Percentiles rank a stretch among this genome's conserved stretches.
These are phyloP conservation scores for Torulaspora gathmanii DNA, from an alignment of 805 yeast species.

Conservation along the genomic window DNA sequence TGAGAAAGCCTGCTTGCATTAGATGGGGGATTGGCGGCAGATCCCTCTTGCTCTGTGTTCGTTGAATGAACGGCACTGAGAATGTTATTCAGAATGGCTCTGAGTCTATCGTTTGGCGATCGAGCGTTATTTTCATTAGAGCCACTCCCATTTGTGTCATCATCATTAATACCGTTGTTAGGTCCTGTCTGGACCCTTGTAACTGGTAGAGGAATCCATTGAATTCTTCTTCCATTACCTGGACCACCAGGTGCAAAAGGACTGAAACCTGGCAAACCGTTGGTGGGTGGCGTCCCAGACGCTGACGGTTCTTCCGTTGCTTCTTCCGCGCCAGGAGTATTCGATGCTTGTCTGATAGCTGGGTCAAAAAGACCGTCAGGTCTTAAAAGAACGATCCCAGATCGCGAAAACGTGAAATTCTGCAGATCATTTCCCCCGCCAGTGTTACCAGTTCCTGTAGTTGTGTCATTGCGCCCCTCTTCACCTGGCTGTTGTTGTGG, in stretches of 20 bases:
- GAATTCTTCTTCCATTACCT: constrained; percentile 11
- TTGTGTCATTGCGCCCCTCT: not conserved
- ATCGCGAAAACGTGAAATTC: constrained; percentile 17
- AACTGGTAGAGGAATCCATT: constrained; percentile 22
- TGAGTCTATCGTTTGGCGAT: constrained; percentile 23
- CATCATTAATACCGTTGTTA: not conserved
- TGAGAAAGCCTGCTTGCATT: not conserved
- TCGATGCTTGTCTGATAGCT: not conserved
- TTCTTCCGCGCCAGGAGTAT: constrained; percentile 2
- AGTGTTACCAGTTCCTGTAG: not conserved
- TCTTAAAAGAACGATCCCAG: constrained; percentile 19
- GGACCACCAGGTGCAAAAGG: not conserved
- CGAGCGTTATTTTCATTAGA: not conserved
- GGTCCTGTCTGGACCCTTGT: constrained; percentile 11
- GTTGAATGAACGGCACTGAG: constrained; percentile 16
- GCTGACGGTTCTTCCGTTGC: not conserved
- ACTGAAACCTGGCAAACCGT: not conserved
- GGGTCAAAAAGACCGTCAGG: constrained; percentile 10
- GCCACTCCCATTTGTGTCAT: not conserved
- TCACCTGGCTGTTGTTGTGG: constrained; percentile 4
- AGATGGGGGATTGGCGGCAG: not conserved
- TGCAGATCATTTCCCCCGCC: constrained; percentile 5
- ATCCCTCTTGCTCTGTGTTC: constrained; percentile 1
- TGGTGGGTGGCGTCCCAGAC: not conserved
- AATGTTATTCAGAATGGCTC: constrained; percentile 23